Percentiles rank a stretch among this genome's conserved stretches.
phyloP scores from a whole-genome alignment of 768 basidiomycete genomes.

The Tricholoma matsutake region DNA sequence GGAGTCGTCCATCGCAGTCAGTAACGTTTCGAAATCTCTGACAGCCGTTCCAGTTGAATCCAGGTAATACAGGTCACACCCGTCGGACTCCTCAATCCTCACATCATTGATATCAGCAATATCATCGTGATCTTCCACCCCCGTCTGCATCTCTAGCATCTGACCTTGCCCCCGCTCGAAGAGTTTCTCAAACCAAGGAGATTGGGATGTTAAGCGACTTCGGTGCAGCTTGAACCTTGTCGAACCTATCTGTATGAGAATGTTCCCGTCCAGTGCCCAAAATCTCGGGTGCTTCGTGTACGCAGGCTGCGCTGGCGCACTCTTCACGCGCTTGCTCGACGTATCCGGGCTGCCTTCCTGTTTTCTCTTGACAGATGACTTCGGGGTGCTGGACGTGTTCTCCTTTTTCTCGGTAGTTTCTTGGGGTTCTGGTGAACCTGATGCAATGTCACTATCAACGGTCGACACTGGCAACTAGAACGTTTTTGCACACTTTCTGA shows the following conservation, averaged over 20 bases:
- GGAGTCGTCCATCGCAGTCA: conserved; percentile 16
- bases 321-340: neutral
- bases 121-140: conserved; percentile 5
- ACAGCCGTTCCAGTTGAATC: neutral
- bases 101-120: conserved; percentile 5
- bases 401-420: neutral
- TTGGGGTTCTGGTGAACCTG: neutral
- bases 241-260: conserved; percentile 19
- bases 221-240: conserved; percentile 21
- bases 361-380: neutral
- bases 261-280: conserved; percentile 24
- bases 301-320: conserved; percentile 1
- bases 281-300: conserved; percentile 19
- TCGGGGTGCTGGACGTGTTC: neutral
- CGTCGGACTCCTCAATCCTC: neutral
- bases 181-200: conserved; percentile 21
- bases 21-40: conserved; percentile 15
- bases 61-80: neutral
- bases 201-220: conserved; percentile 20
- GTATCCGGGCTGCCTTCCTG: neutral
- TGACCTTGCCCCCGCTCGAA: conserved; percentile 11
- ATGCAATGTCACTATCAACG: too few species aligned
- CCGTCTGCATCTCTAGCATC: neutral
- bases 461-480: too few species aligned
- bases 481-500: too few species aligned